Evolutionary conservation across 2,329 filamentous ascomycete genomes (phyloP), one percentile per base, ranked within the genome.

Genomic region (Fusarium sp.): DNA sequence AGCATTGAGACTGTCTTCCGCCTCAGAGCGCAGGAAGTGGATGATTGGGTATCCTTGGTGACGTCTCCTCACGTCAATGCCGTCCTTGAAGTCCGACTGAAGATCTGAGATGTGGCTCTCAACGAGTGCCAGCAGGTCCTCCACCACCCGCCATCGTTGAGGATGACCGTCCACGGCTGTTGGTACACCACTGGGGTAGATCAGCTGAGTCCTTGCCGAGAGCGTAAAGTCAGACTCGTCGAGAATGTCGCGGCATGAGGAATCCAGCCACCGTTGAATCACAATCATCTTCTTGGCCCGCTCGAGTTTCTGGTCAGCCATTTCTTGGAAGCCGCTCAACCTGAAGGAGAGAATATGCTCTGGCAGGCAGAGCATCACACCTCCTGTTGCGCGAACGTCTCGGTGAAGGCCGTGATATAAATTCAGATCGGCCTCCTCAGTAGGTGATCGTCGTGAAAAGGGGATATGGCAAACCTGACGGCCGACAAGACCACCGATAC

Each of bases 301-400:
- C 0, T 79, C 62, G 0, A 84, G 64, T 4, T 84, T 80, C 2
- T 80, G 79, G 56, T 92, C 88, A 0, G 86, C 85, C 0, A 92
- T 78, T 2, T 86, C 85, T 72, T 93, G 90, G 0, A 90, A 73
- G 0, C 90, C 90, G 57, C 89, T 91, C 2, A 93, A 82, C 70
- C 87, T 89, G 79, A 92, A 92, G 0, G 92, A 93, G 0, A 93
- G 80, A 0, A 91, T 82, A 68, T 93, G 89, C 64, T 93, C 92
- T 0, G 92, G 92, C 0, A 91, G 84, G 0, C 87, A 85, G 0
- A 94, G 77, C 22, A 94, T 84, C 0, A 93, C 80, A 0, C 91
- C 91, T 0, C 82, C 81, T 0, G 75, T 76, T 0, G 77, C 69
- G 9, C 82, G 79, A 11, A 86, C 82, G 0, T 86, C 79, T 1